phyloP scores from a whole-genome alignment of 768 basidiomycete genomes.

The Hericium erinaceus region DNA sequence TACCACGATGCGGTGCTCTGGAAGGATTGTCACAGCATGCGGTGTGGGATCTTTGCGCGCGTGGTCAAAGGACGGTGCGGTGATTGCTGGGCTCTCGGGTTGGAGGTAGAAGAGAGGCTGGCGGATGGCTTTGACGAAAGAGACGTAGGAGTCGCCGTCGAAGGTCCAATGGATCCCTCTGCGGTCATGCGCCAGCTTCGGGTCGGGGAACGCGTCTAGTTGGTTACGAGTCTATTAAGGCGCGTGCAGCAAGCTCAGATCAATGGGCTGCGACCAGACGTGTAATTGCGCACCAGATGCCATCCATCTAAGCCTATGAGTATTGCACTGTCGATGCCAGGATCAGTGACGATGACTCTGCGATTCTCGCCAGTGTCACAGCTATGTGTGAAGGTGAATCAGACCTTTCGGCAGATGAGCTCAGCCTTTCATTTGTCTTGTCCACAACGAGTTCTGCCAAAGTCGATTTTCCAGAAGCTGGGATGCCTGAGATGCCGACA shows the following conservation, averaged over 20 bases:
- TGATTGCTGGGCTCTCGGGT: constrained; percentile 24
- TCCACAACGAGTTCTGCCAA: constrained; percentile 52
- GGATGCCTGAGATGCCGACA: constrained; percentile 68
- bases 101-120: constrained; percentile 15
- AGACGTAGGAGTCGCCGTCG: constrained; percentile 60
- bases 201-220: constrained; percentile 69
- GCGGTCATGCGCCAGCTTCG: constrained; percentile 65
- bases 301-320: constrained; percentile 86
- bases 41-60: constrained; percentile 76
- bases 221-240: constrained; percentile 44
- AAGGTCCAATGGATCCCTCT: constrained; percentile 92
- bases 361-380: too few species aligned
- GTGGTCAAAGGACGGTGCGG: constrained; percentile 83
- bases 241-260: too few species aligned
- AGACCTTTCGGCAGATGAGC: neutral
- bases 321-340: constrained; percentile 29
- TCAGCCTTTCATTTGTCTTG: constrained; percentile 34
- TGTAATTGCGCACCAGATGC: constrained; percentile 43
- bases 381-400: too few species aligned
- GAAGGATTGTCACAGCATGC: constrained; percentile 45
- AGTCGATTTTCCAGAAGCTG: constrained; percentile 84
- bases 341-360: too few species aligned
- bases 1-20: constrained; percentile 67
- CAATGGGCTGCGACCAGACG: neutral
- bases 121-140: constrained; percentile 54